Evolutionary conservation across 257 asterid genomes (phyloP), one percentile per base, ranked within the genome.

Genomic region (Nyctanthes arbortristis): DNA sequence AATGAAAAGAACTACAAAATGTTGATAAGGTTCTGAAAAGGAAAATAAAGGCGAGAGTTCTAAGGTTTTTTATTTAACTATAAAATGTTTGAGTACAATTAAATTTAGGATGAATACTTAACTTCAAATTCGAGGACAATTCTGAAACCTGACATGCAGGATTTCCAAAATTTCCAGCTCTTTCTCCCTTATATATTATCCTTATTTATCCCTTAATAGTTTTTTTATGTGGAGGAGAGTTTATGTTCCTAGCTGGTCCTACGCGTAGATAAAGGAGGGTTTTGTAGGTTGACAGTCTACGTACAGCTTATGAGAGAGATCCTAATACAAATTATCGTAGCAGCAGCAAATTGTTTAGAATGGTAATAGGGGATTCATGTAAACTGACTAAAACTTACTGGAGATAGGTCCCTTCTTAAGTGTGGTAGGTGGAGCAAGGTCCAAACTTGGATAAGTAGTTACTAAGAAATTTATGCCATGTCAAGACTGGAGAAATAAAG

Each of bases 1-100:
- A 59, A 70, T 43, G 30, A 76, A 67, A 59, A 39, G 59, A 24
- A 3, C 28, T n/a, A 70, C 18, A 40, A 72, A 62, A 73, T 54
- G 29, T 28, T 35, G 32, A 63, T 52, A 68, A 56, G 27, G 34
- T 66, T 34, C 40, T 13, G 10, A 59, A 43, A 39, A 63, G 45
- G 14, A 56, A 63, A 55, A 52, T 20, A 56, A 67, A 28, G 25
- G 24, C 4, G 29, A 7, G 29, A 49, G 58, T n/a, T n/a, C 58
- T 49, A 7, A 10, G 30, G 24, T 22, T 9, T 52, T 52, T 5
- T 52, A 52, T 22, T 1, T 4, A 22, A 18, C 22, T 20, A 52
- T 52, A 18, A 52, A 52, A 24, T 7, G 59, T 5, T 5, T 5
- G 10, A 35, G 2, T 5, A 35, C 10, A 35, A 36, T 7, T 11